Base-by-base conservation (phyloP, 192 early-diverging fungal species). In the Spizellomyces punctatus region DNA sequence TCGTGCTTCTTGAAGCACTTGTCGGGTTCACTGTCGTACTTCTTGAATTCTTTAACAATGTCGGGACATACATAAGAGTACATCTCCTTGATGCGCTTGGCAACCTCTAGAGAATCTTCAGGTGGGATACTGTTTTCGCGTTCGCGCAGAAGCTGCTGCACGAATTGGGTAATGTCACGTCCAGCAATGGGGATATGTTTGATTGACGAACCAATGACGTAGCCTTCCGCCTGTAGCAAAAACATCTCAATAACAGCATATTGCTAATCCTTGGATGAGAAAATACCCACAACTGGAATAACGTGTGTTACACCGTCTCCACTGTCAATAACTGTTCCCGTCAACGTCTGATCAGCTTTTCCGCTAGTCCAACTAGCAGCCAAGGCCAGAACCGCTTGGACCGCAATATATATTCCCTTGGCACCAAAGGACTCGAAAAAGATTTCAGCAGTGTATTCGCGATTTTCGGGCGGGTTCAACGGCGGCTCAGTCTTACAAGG, bases 271-370 rank as follows among this genome's bases (percentile, higher is more conserved):
- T 36, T 36, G 0, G 27, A 36, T 36, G 27, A 14, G 45, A 48
- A 17, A 44, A 43, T 10, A 81, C 87, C 69, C 81, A 94, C 93
- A 66, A 99, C 95, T 22, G 97, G 97, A 74, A 99, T 99, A 54
- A 99, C 97, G 79, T 99, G 97, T 10, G 97, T 99, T 58, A 99
- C 96, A 81, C 97, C 97, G 84, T 98, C 97, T 50, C 97, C 97
- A 75, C 90, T 91, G 79, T 99, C 97, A 72, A 99, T 96, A 44
- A 99, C 97, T 3, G 97, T 99, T 69, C 97, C 97, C 8, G 97
- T 99, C 70, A 99, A 84, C 10, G 94, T 94, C 72, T 93, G 91
- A 47, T 92, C 91, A 10, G 88, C 88, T 73, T 94, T 94, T 63
- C 88, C 92, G 46, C 91, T 90, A 3, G 92, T 92, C 95, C 95